phyloP scores from a whole-genome alignment of 208 protist species.

The Leishmania aethiopica region DNA sequence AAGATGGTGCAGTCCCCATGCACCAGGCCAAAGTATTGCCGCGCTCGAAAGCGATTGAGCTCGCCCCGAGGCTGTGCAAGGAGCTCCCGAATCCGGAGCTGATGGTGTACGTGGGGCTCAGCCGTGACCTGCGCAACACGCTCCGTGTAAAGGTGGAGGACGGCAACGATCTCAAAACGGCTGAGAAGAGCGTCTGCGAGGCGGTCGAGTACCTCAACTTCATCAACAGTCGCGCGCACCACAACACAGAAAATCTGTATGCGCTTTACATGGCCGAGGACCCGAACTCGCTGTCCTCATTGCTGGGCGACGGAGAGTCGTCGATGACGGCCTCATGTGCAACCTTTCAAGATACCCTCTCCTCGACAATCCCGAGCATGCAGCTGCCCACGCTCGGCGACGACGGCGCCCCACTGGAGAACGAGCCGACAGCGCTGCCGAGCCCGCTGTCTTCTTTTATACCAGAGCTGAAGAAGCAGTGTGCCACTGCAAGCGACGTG shows the following conservation, averaged over 20 bases:
- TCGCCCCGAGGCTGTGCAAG: constrained; percentile 61
- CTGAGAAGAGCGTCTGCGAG: constrained; percentile 57
- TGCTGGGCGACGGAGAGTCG: constrained; percentile 48
- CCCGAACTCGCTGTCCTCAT: constrained; percentile 44
- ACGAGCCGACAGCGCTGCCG: constrained; percentile 27
- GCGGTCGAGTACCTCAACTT: constrained; percentile 84
- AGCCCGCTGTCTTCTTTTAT: constrained; percentile 30
- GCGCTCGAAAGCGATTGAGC: constrained; percentile 64
- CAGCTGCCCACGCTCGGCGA: constrained; percentile 2
- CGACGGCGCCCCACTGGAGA: constrained; percentile 7
- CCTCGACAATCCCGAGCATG: constrained; percentile 3
- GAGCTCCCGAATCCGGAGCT: constrained; percentile 59
- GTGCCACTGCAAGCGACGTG: constrained; percentile 18
- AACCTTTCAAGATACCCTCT: constrained; percentile 15
- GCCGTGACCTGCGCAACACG: constrained; percentile 64
- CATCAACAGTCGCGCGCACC: constrained; percentile 52
- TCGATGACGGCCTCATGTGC: constrained; percentile 17
- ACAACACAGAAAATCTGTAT: constrained; percentile 58
- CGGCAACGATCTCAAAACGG: constrained; percentile 81
- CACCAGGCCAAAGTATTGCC: constrained; percentile 92
- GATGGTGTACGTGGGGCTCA: constrained; percentile 66
- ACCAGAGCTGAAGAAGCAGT: constrained; percentile 32
- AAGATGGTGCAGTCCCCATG: constrained; percentile 85
- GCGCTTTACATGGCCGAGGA: constrained; percentile 89
- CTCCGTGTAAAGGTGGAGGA: constrained; percentile 91